phyloP scores from a whole-genome alignment of 352 stramenopile genomes.

The Labyrinthula sp. region DNA sequence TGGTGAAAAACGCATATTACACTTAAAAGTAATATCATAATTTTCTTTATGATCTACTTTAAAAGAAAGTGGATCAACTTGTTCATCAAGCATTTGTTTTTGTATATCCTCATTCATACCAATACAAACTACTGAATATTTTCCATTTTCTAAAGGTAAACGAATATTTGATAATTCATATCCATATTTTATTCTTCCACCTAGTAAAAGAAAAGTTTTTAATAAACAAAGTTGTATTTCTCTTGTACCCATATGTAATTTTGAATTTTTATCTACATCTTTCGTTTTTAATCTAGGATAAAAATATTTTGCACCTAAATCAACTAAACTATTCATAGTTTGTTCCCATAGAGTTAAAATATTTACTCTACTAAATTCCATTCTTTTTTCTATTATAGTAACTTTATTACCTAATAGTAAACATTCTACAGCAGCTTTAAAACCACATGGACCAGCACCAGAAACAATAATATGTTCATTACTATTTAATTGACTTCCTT shows the following conservation, averaged over 20 bases:
- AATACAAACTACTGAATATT: no score
- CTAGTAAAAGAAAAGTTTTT: constrained; percentile 49
- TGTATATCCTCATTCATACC: no score
- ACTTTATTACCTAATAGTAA: constrained; percentile 48
- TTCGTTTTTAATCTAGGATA: constrained; percentile 35
- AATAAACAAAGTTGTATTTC: constrained; percentile 56
- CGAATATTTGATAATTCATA: neutral
- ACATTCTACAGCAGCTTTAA: constrained; percentile 49
- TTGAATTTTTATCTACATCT: no score
- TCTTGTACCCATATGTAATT: constrained; percentile 57
- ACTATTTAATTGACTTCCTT: no score
- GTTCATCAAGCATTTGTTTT: no score
- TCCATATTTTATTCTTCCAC: constrained; percentile 35
- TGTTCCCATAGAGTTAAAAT: constrained; percentile 56
- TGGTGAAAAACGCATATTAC: constrained; percentile 9
- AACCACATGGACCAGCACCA: constrained; percentile 47
- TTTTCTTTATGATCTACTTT: constrained; percentile 3
- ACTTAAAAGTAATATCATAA: constrained; percentile 13
- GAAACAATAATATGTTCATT: constrained; percentile 50
- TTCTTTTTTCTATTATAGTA: constrained; percentile 52
- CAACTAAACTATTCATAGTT: constrained; percentile 54
- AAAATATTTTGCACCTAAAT: constrained; percentile 52
- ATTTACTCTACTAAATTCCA: constrained; percentile 52
- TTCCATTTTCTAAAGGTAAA: no score
- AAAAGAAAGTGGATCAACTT: constrained; percentile 8